phyloP scores from a whole-genome alignment of 1,284 basidiomycete genomes.

The Kwoniella shivajii region DNA sequence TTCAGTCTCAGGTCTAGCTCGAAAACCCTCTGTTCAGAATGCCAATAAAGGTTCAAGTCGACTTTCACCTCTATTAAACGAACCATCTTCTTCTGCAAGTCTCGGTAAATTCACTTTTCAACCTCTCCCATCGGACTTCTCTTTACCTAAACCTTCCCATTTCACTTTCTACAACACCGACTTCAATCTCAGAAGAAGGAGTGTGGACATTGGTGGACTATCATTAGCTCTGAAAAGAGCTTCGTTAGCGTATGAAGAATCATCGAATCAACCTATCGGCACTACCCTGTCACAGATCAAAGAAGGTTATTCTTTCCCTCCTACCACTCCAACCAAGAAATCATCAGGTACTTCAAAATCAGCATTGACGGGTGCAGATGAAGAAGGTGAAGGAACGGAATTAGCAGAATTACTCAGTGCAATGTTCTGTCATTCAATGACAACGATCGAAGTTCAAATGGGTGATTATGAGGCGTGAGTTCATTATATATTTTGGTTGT shows the following conservation, averaged over 20 bases:
- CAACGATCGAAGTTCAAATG: conserved; percentile 64
- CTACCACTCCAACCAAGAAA: conserved; percentile 6
- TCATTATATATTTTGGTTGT: conserved; percentile 13
- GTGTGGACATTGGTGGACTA: conserved; percentile 81
- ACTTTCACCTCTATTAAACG: background rate
- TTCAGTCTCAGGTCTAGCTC: conserved; percentile 3
- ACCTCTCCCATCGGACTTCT: conserved; percentile 7
- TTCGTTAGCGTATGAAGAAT: background rate
- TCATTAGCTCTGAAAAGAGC: conserved; percentile 69
- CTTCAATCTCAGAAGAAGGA: conserved; percentile 59
- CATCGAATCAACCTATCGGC: background rate
- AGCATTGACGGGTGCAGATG: background rate
- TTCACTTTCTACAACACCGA: conserved; percentile 16
- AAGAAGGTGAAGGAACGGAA: conserved; percentile 33
- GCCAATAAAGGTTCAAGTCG: background rate
- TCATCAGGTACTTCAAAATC: background rate
- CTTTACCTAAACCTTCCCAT: conserved; percentile 1
- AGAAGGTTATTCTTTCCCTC: conserved; percentile 25
- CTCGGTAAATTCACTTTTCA: background rate
- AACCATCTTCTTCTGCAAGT: background rate
- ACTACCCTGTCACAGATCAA: conserved; percentile 9
- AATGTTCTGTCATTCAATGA: conserved; percentile 75
- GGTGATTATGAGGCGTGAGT: conserved; percentile 51
- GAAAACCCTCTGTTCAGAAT: background rate
- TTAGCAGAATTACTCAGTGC: conserved; percentile 78